Percentiles rank a stretch among this genome's conserved stretches.
Conservation (phyloP, 176 grass and related monocot genomes). For the Oryza glumipatula region DNA sequence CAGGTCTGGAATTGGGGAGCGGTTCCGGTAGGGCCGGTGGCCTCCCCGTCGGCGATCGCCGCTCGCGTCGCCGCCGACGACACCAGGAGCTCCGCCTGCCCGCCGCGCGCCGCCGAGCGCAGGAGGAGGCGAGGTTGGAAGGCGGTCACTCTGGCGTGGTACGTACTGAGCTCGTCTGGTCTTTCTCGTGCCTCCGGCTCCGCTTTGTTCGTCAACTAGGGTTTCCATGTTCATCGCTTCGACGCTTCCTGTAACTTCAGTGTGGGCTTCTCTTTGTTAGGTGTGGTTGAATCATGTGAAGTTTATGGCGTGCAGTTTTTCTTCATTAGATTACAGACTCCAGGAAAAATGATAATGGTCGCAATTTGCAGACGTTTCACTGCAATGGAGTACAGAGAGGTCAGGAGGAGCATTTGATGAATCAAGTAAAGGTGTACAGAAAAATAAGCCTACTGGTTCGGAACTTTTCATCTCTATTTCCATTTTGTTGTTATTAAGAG, state of each 20-base stretch:
- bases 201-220: neutral
- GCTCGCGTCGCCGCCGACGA: neutral
- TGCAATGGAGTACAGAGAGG: neutral
- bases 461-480: neutral
- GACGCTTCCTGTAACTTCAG: neutral
- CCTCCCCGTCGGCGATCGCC: neutral
- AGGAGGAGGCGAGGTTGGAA: neutral
- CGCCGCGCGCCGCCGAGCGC: neutral
- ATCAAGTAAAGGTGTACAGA: neutral
- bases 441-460: neutral
- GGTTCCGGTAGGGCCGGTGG: neutral
- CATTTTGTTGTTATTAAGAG: neutral
- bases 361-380: neutral
- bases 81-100: neutral
- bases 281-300: neutral
- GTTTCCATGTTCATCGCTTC: neutral
- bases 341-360: neutral
- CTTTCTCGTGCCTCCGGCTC: neutral
- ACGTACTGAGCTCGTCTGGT: neutral
- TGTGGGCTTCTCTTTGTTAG: neutral
- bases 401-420: neutral
- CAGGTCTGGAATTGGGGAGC: neutral
- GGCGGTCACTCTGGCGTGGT: neutral
- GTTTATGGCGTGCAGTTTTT: neutral
- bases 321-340: neutral